Percentiles rank a stretch among this genome's conserved stretches.
phyloP scores from a whole-genome alignment of 1,139 yeast species.

The Yamadazyma dushanensis region DNA sequence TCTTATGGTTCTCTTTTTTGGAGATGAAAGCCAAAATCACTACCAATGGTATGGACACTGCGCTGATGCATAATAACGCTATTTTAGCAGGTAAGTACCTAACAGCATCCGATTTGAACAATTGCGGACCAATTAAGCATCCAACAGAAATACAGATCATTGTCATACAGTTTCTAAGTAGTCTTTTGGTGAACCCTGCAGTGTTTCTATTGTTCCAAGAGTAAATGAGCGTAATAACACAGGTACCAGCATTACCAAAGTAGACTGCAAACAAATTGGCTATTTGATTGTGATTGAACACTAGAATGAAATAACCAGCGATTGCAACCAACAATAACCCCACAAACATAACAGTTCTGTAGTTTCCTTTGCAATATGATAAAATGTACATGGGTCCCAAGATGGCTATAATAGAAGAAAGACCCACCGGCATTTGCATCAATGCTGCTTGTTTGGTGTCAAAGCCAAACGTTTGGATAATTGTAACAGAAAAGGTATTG shows the following conservation, averaged over 20 bases:
- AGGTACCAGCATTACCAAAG: slow-evolving; percentile 36
- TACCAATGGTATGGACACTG: slow-evolving; percentile 32
- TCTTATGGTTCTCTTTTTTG: slow-evolving; percentile 24
- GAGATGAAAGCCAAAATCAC: slow-evolving; percentile 26
- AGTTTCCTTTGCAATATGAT: slow-evolving; percentile 19
- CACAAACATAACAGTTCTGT: slow-evolving; percentile 27
- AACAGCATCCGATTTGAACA: slow-evolving; percentile 31
- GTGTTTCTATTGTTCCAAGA: slow-evolving; percentile 39
- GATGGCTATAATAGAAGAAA: slow-evolving; percentile 34
- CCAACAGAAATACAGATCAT: slow-evolving; percentile 40
- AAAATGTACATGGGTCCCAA: slow-evolving; percentile 32
- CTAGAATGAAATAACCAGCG: slow-evolving; percentile 36
- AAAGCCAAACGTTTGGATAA: slow-evolving; percentile 39
- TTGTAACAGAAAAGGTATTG: slow-evolving; percentile 40
- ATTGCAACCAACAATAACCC: slow-evolving; percentile 36
- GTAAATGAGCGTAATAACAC: slow-evolving; percentile 34
- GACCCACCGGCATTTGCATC: slow-evolving; percentile 43
- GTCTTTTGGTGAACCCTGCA: slow-evolving; percentile 36
- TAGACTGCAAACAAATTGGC: slow-evolving; percentile 39
- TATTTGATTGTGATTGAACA: slow-evolving; percentile 24
- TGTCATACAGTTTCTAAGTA: slow-evolving; percentile 29
- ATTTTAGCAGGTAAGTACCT: slow-evolving; percentile 38
- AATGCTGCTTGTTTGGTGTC: slow-evolving; percentile 32
- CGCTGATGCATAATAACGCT: slow-evolving; percentile 31
- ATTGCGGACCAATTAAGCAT: slow-evolving; percentile 40